Conservation (phyloP, 371 early-diverging fungal species). For the Lichtheimia hyalospora region DNA sequence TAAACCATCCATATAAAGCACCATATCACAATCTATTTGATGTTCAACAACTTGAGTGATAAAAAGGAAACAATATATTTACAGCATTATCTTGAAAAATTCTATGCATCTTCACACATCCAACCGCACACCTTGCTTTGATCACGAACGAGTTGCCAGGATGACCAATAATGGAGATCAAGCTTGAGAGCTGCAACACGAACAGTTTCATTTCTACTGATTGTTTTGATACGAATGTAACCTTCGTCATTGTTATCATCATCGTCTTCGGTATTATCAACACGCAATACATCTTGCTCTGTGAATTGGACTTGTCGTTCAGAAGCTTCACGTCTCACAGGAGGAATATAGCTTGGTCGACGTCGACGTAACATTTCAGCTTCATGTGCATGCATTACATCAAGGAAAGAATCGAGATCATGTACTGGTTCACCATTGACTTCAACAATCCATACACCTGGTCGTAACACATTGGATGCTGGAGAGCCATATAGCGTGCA, state of each 20-base stretch:
- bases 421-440: constrained; percentile 51
- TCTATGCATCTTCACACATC: constrained; percentile 44
- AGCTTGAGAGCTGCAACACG: constrained; percentile 68
- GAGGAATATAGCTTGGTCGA: constrained; percentile 38
- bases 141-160: constrained; percentile 63
- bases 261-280: constrained; percentile 30
- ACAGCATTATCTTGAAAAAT: background rate
- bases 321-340: constrained; percentile 20
- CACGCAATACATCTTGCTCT: constrained; percentile 20
- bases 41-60: too few species aligned
- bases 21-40: too few species aligned
- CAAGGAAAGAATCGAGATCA: constrained; percentile 51
- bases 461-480: constrained; percentile 49
- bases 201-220: constrained; percentile 56
- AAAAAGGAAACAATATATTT: too few species aligned
- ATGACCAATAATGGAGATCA: constrained; percentile 75
- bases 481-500: constrained; percentile 75
- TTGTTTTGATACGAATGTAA: constrained; percentile 70
- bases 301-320: constrained; percentile 14
- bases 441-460: constrained; percentile 56
- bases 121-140: constrained; percentile 60
- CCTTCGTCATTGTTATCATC: constrained; percentile 55
- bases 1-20: too few species aligned
- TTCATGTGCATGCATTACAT: constrained; percentile 50
- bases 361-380: constrained; percentile 25